Conservation (phyloP, 768 basidiomycete species). For the Lactarius tabidus region DNA sequence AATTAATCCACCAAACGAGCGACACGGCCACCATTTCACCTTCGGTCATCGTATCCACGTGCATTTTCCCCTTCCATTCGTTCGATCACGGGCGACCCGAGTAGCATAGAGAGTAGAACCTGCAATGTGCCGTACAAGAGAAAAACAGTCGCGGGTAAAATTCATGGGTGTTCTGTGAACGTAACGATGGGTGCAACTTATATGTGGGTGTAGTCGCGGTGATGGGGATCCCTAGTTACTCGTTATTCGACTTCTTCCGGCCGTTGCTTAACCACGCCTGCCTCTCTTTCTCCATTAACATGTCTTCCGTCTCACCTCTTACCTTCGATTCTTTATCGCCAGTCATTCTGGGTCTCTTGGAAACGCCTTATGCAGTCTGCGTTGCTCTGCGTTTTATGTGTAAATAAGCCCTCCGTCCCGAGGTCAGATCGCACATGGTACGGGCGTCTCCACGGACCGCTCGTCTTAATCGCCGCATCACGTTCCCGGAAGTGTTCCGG, state of each 20-base stretch:
- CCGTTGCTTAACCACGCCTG: neutral
- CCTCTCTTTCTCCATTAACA: slow-evolving; percentile 9
- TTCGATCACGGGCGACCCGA: neutral
- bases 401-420: neutral
- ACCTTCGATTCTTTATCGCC: neutral
- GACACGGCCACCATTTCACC: neutral
- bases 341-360: neutral
- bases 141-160: neutral
- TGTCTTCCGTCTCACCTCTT: neutral
- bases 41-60: neutral
- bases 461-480: neutral
- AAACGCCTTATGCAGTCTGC: neutral
- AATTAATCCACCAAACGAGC: neutral
- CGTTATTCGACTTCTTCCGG: neutral
- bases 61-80: neutral
- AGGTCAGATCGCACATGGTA: neutral
- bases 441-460: neutral
- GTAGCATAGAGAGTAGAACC: neutral
- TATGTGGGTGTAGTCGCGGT: neutral
- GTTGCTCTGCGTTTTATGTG: neutral
- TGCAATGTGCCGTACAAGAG: neutral
- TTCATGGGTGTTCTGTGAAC: slow-evolving; percentile 15
- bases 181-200: slow-evolving; percentile 13
- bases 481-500: too few relatives aligned
- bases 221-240: slow-evolving; percentile 2